A percentile compares a stretch with the other conserved stretches of the same genome.
Evolutionary conservation across 1,284 basidiomycete species (phyloP).

Genomic region (Pascua sp.): DNA sequence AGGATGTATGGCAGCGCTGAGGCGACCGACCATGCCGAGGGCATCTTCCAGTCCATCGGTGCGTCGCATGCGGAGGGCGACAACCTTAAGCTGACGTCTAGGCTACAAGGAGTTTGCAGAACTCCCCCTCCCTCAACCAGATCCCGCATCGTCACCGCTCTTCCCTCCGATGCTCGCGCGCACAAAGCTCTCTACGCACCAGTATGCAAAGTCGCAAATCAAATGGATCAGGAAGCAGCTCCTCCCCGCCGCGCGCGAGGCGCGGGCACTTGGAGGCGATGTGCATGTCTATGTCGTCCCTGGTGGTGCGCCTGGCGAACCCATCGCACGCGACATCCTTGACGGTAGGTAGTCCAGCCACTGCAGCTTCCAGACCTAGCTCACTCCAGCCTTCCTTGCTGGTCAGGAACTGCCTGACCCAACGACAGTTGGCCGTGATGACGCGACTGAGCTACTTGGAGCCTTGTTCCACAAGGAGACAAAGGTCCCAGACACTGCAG

Average conservation of each 20-base stretch:
- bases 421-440: conserved; percentile 55
- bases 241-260: conserved; percentile 65
- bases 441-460: conserved; percentile 57
- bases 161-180: conserved; percentile 63
- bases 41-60: conserved; percentile 96
- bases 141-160: conserved; percentile 27
- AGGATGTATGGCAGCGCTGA: conserved; percentile 36
- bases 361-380: background rate
- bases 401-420: conserved; percentile 60
- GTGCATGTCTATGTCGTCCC: conserved; percentile 47
- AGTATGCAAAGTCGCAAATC: conserved; percentile 88
- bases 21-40: conserved; percentile 51
- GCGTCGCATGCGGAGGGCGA: conserved; percentile 11
- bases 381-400: conserved; percentile 60
- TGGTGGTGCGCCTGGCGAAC: conserved; percentile 63
- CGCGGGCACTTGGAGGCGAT: conserved; percentile 48
- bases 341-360: conserved; percentile 49
- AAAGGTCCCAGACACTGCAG: conserved; percentile 37
- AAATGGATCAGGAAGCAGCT: conserved; percentile 92
- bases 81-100: conserved; percentile 37
- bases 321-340: conserved; percentile 56
- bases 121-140: conserved; percentile 39
- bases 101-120: conserved; percentile 85
- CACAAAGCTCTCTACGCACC: conserved; percentile 83
- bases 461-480: conserved; percentile 43